Evolutionary conservation across 2,329 filamentous ascomycete genomes (phyloP).

Genomic region (Thelonectria discophora): DNA sequence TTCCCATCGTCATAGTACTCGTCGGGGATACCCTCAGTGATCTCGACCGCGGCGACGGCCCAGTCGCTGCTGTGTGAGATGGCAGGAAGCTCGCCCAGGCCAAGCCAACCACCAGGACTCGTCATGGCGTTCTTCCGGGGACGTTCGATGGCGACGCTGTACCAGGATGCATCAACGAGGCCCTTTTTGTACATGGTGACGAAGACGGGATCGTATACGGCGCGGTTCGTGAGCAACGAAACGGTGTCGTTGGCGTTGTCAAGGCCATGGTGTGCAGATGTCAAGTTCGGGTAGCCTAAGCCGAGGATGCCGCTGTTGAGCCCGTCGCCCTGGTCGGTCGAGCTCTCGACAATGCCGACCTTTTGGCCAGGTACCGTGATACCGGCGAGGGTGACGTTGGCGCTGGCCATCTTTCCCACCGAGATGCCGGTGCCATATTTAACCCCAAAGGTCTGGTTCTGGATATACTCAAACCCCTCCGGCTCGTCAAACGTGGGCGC

Average conservation of each 20-base stretch:
- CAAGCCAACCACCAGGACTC: conserved; percentile 33
- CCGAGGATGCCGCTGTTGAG: conserved; percentile 37
- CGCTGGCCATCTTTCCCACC: conserved; percentile 28
- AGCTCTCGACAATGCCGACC: conserved; percentile 34
- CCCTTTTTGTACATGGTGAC: conserved; percentile 29
- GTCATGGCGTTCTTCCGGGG: conserved; percentile 12
- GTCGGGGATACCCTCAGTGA: conserved; percentile 31
- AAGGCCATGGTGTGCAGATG: conserved; percentile 30
- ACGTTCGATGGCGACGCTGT: conserved; percentile 36
- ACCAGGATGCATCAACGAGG: conserved; percentile 30
- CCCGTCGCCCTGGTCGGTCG: conserved; percentile 30
- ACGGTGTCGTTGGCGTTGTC: conserved; percentile 15
- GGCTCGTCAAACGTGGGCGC: conserved; percentile 23
- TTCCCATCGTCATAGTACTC: conserved; percentile 18
- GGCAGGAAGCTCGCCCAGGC: conserved; percentile 32
- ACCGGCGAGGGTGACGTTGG: conserved; percentile 33
- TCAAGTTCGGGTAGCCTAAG: conserved; percentile 34
- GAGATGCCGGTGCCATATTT: conserved; percentile 35
- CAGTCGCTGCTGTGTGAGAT: conserved; percentile 26
- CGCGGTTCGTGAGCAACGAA: conserved; percentile 21
- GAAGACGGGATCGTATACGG: conserved; percentile 28
- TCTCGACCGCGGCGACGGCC: conserved; percentile 30
- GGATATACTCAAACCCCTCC: conserved; percentile 13
- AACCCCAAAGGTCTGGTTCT: conserved; percentile 43
- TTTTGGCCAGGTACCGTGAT: conserved; percentile 31